Base-by-base conservation (phyloP, 2,329 filamentous ascomycete genomes). In the Zasmidium citrigriseum region DNA sequence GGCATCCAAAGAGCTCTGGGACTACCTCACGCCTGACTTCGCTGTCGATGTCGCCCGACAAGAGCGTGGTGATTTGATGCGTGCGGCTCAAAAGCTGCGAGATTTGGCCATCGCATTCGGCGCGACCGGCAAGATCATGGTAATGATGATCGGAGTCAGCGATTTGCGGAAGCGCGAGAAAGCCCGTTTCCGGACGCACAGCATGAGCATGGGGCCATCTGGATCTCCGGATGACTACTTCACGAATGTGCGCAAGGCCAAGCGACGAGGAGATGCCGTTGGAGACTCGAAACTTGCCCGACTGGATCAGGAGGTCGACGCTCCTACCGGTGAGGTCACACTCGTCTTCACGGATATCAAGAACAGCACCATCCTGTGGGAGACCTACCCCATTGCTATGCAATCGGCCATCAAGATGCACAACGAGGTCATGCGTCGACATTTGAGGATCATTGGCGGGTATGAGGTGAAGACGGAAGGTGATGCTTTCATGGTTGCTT, bases 381-480 rank as follows among this genome's bases (percentile, higher is more conserved):
- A 99, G 76, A 92, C 91, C 55, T 96, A 93, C 72, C 91, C 93
- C 0, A 89, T 89, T 61, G 93, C 95, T 20, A 99, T 99, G 95
- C 86, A 93, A 68, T 93, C 93, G 14, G 93, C 93, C 18, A 99
- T 99, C 77, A 96, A 93, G 75, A 88, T 96, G 66, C 95, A 99
- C 81, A 99, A 99, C 74, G 92, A 96, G 69, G 86, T 97, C 47
- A 96, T 99, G 89, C 89, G 95, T 65, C 86, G 95, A 56, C 93
- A 98, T 72, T 80, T 99, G 66, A 88, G 95, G 52, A 89, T 93
- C 63, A 96, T 97, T 67, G 95, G 95, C 70, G 95, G 95, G 1
- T 99, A 97, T 71, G 95, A 99, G 77, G 95, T 99, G 75, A 99
- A 99, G 82, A 99, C 95, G 18, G 95, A 99, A 90, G 95, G 95